A percentile compares a stretch with the other conserved stretches of the same genome.
phyloP scores from a whole-genome alignment of 2,329 filamentous ascomycete genomes.

The Hypocreales sp. region DNA sequence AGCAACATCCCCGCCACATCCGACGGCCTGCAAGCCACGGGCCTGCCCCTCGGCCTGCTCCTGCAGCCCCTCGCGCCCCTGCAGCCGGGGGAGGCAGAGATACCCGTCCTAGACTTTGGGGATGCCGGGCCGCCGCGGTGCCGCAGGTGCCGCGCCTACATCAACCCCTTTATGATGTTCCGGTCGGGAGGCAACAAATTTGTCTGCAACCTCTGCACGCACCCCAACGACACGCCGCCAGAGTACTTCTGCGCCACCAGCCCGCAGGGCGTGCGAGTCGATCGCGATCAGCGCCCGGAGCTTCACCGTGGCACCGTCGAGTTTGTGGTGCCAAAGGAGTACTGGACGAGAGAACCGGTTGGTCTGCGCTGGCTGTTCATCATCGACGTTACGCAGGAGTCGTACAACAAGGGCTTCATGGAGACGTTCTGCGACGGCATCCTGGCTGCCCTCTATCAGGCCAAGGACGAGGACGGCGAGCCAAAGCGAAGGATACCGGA shows the following conservation, averaged over 20 bases:
- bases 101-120: constrained; percentile 92
- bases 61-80: constrained; percentile 76
- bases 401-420: constrained; percentile 79
- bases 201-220: constrained; percentile 95
- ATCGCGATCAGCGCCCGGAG: constrained; percentile 79
- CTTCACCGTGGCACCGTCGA: constrained; percentile 86
- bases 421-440: constrained; percentile 87
- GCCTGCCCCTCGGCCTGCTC: constrained; percentile 72
- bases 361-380: constrained; percentile 80
- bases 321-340: constrained; percentile 94
- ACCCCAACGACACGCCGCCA: constrained; percentile 82
- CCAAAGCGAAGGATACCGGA: constrained; percentile 47
- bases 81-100: constrained; percentile 69
- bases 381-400: constrained; percentile 85
- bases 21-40: constrained; percentile 67
- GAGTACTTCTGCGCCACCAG: constrained; percentile 92
- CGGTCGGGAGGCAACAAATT: constrained; percentile 87
- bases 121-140: constrained; percentile 82
- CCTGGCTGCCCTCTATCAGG: constrained; percentile 66
- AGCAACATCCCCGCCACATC: constrained; percentile 80
- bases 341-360: constrained; percentile 90
- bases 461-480: constrained; percentile 39
- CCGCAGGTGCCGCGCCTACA: constrained; percentile 84
- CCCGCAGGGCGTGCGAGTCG: constrained; percentile 71
- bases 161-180: constrained; percentile 99